Conservation (phyloP, 2,329 filamentous ascomycete genomes). For the Zasmidium citrigriseum region DNA sequence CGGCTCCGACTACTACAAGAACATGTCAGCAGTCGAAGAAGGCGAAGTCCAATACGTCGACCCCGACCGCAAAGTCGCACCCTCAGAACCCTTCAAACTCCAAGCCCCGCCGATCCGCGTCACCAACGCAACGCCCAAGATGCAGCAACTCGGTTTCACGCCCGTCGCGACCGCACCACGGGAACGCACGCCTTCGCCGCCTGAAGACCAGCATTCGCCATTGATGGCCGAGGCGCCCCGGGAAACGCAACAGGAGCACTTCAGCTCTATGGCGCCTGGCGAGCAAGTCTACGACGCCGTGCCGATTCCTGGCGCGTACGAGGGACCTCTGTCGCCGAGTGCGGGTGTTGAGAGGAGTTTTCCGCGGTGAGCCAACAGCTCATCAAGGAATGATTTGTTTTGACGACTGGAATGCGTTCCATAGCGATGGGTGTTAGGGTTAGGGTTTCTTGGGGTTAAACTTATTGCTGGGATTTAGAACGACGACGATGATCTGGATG, state of each 20-base stretch:
- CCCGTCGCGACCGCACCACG: conserved; percentile 35
- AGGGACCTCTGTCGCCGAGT: conserved; percentile 27
- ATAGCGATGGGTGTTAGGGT: background rate
- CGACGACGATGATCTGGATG: too few species aligned
- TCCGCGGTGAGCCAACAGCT: background rate
- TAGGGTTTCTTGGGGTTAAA: too few species aligned
- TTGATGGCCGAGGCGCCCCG: conserved; percentile 39
- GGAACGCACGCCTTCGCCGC: conserved; percentile 26
- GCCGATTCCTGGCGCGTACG: conserved; percentile 84
- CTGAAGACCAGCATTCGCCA: conserved; percentile 40
- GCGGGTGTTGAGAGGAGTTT: conserved; percentile 11
- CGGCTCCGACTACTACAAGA: conserved; percentile 39
- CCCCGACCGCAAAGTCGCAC: conserved; percentile 44
- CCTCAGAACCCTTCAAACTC: conserved; percentile 71
- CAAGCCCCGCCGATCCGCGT: conserved; percentile 81
- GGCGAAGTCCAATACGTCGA: conserved; percentile 63
- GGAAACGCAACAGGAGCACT: conserved; percentile 62
- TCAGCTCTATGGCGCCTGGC: conserved; percentile 66
- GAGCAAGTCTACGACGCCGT: conserved; percentile 85
- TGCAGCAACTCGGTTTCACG: conserved; percentile 64
- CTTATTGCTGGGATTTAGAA: too few species aligned
- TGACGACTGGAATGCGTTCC: too few species aligned
- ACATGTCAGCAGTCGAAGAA: conserved; percentile 37
- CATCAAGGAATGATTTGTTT: too few species aligned
- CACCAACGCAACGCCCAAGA: conserved; percentile 73